Evolutionary conservation across 2,329 filamentous ascomycete genomes (phyloP).

Genomic region (Pyricularia pennisetigena): DNA sequence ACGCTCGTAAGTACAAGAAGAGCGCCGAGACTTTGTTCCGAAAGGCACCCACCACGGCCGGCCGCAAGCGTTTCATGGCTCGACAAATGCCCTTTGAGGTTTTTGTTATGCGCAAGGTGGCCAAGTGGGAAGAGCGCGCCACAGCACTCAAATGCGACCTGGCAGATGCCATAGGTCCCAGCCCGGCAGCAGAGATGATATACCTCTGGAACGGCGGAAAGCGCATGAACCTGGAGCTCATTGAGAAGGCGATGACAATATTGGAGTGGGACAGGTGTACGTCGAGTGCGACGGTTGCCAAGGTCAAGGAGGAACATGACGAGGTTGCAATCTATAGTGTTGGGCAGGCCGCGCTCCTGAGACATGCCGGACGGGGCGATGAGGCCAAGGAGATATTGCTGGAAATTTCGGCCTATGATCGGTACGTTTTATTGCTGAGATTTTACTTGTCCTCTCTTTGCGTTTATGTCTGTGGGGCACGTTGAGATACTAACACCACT

Average conservation of each 20-base stretch:
- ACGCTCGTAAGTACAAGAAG: conserved; percentile 47
- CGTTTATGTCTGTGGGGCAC: background rate
- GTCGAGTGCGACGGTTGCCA: conserved; percentile 25
- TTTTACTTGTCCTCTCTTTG: background rate
- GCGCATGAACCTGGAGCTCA: conserved; percentile 59
- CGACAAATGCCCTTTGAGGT: conserved; percentile 82
- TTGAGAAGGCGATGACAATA: conserved; percentile 52
- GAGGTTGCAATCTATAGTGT: conserved; percentile 58
- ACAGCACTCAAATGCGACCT: conserved; percentile 57
- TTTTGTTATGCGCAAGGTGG: conserved; percentile 73
- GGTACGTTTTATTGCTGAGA: conserved; percentile 26
- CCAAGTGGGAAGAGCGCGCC: conserved; percentile 77
- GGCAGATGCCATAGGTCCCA: conserved; percentile 70
- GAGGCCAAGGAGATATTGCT: conserved; percentile 59
- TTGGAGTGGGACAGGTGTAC: conserved; percentile 58
- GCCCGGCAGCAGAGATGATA: conserved; percentile 81
- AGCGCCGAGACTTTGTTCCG: conserved; percentile 61
- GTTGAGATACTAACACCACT: background rate
- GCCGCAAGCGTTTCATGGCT: conserved; percentile 85
- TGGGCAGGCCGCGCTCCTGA: conserved; percentile 54
- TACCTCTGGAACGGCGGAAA: conserved; percentile 89
- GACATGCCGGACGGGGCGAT: conserved; percentile 50
- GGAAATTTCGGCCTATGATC: conserved; percentile 55
- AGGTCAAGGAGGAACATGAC: conserved; percentile 43
- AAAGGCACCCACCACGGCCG: conserved; percentile 62